phyloP scores from a whole-genome alignment of 805 yeast genomes.

The Ogataea neopini region DNA sequence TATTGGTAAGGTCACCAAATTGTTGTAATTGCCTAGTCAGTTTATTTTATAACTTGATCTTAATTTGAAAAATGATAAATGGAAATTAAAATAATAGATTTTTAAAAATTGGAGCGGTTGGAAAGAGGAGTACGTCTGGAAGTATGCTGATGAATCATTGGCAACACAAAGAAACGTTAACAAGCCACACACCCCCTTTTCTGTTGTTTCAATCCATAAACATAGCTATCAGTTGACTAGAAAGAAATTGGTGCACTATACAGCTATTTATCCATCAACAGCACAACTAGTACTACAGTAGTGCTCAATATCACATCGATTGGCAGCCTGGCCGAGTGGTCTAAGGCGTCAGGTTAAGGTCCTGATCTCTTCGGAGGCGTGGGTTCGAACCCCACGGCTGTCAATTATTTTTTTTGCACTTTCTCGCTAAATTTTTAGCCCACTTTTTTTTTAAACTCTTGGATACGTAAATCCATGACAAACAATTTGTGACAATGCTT shows the following conservation, averaged over 20 bases:
- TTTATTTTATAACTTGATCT: neutral
- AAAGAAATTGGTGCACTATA: too few species aligned
- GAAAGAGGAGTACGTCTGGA: too few species aligned
- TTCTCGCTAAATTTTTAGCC: too few species aligned
- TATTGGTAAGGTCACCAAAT: conserved; percentile 94
- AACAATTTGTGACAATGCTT: neutral
- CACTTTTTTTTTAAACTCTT: neutral
- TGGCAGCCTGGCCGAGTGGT: conserved; percentile 48
- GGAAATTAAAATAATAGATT: neutral
- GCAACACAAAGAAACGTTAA: too few species aligned
- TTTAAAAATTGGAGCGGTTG: too few species aligned
- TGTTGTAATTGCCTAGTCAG: conserved; percentile 46
- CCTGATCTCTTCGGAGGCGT: conserved; percentile 85
- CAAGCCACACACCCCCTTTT: too few species aligned
- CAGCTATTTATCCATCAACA: too few species aligned
- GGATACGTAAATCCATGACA: neutral
- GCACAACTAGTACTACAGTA: too few species aligned
- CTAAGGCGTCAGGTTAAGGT: conserved; percentile 49
- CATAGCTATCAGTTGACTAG: too few species aligned
- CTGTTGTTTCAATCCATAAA: too few species aligned
- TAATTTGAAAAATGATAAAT: neutral
- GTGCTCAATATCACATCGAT: neutral
- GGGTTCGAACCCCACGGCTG: conserved; percentile 86
- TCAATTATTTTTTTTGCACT: conserved; percentile 45
- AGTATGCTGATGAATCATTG: too few species aligned